These are phyloP conservation scores for Irineochytrium annulatum DNA, from an alignment of 192 early-diverging fungal species.

Conservation along the genomic window DNA sequence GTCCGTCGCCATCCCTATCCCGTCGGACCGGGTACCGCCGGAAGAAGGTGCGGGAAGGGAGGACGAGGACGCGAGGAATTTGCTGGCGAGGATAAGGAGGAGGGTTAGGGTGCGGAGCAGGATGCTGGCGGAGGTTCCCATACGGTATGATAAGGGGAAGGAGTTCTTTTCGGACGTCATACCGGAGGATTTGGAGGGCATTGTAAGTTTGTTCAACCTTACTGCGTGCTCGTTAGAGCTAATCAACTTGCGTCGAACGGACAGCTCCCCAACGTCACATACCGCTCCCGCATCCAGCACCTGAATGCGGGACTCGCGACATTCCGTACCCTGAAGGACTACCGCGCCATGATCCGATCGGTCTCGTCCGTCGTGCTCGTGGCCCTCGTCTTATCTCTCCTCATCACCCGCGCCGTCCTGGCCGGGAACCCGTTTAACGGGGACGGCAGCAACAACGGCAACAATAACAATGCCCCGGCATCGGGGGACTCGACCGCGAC, in stretches of 20 bases:
- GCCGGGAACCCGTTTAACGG: neutral
- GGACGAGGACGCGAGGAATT: neutral
- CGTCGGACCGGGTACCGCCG: neutral
- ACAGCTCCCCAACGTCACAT: neutral
- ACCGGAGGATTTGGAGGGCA: neutral
- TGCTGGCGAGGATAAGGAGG: neutral
- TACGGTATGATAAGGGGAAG: neutral
- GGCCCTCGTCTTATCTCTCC: neutral
- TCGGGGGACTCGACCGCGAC: neutral
- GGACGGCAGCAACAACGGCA: conserved; percentile 1
- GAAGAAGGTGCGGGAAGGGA: neutral
- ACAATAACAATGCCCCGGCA: neutral
- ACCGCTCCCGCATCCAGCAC: neutral
- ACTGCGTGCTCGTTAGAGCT: neutral
- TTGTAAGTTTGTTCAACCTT: neutral
- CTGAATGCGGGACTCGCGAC: neutral
- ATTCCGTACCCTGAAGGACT: neutral
- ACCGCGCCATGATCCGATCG: neutral
- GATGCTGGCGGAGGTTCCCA: neutral
- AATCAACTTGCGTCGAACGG: neutral
- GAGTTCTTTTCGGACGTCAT: conserved; percentile 1
- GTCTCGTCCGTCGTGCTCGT: neutral
- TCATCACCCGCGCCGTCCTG: no score
- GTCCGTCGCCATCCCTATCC: conserved; percentile 1
- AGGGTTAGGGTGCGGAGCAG: neutral